Evolutionary conservation across 1,139 yeast species (phyloP), one percentile per base, ranked within the genome.

Genomic region (Suhomyces ambrosiae): DNA sequence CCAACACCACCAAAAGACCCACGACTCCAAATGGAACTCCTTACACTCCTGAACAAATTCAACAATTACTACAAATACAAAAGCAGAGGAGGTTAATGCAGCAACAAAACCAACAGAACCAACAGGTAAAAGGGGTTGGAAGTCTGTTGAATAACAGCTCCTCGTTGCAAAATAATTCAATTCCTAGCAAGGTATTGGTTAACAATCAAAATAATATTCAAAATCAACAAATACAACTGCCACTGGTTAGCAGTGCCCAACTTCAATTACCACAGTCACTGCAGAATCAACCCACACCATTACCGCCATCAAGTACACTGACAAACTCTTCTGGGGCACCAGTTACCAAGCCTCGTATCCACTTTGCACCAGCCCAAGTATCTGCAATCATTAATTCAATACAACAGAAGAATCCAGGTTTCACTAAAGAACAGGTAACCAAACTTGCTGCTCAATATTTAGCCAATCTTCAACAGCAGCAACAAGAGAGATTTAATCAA

Each of bases 391-490:
- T 85, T 41, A 79, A 76, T 45, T 82, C 84, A 37, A 81, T 84
- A 38, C 86, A 82, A 49, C 68, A 75, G 13, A 84, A 82, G 52
- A 78, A 85, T 52, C 94, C 94, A 1, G 74, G 73, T 19, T 65
- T 82, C 53, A 69, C 83, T 3, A 80, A 82, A 44, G 86, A 81
- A 40, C 88, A 84, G 49, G 89, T 83, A 2, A 80, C 87, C 0
- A 79, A 80, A 48, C 64, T 82, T 44, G 90, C 90, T 0, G 86
- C 86, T 6, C 78, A 82, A 22, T 83, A 82, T 52, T 63, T 84
- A 42, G 85, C 86, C 3, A 76, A 71, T 44, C 59, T 76, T 19
- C 82, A 76, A 48, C 76, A 71, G 38, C 80, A 76, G 41, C 78
- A 72, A 40, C 74, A 67, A 36, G 58, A 58, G 33, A 50, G 61